phyloP scores from a whole-genome alignment of 2,329 filamentous ascomycete genomes.

The Arachnomyces sp. region DNA sequence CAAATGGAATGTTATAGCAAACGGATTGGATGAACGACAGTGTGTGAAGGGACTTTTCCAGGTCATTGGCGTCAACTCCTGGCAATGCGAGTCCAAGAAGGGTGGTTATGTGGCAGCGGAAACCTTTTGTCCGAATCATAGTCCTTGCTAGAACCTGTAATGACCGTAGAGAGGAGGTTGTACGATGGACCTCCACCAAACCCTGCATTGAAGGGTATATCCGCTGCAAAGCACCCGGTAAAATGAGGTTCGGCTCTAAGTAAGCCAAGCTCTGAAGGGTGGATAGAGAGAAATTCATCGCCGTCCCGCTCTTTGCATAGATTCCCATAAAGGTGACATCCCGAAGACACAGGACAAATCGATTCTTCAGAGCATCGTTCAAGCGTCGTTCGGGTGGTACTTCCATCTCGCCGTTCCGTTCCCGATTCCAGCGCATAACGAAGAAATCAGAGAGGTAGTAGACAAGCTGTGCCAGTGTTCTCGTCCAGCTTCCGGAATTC shows the following conservation, averaged over 20 bases:
- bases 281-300: conserved; percentile 84
- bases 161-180: conserved; percentile 83
- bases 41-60: conserved; percentile 92
- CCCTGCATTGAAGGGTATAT: conserved; percentile 97
- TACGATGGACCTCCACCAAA: conserved; percentile 91
- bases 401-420: conserved; percentile 85
- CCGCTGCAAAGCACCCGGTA: conserved; percentile 85
- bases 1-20: conserved; percentile 90
- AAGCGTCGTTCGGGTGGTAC: conserved; percentile 71
- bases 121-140: conserved; percentile 91
- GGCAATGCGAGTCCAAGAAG: conserved; percentile 86
- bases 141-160: conserved; percentile 86
- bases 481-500: conserved; percentile 88
- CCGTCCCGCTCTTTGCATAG: conserved; percentile 87
- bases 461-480: conserved; percentile 77
- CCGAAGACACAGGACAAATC: conserved; percentile 80
- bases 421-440: conserved; percentile 93
- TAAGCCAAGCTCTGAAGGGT: conserved; percentile 84
- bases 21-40: conserved; percentile 92
- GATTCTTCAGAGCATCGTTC: conserved; percentile 69
- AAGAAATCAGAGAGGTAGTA: conserved; percentile 94
- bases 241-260: conserved; percentile 80
- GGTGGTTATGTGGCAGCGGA: conserved; percentile 89
- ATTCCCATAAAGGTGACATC: conserved; percentile 98
- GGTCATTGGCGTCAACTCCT: conserved; percentile 93